A percentile compares a stretch with the other conserved stretches of the same genome.
Conservation (phyloP, 768 basidiomycete genomes). For the Rhodocollybia butyracea region DNA sequence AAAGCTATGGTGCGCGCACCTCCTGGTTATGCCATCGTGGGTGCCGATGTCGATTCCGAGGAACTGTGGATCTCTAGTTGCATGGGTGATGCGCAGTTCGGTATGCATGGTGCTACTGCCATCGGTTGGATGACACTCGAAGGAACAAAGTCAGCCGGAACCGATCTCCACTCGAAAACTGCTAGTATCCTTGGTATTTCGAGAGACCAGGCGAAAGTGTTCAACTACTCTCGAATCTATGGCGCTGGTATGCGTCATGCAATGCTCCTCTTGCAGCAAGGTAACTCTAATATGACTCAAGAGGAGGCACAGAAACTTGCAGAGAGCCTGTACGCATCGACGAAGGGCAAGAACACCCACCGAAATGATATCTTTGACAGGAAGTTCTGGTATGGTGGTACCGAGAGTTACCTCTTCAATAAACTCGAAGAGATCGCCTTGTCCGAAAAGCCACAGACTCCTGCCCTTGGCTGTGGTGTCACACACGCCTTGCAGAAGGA, state of each 20-base stretch:
- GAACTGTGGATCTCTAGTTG: constrained; percentile 99
- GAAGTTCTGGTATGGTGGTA: constrained; percentile 96
- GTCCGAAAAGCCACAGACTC: constrained; percentile 83
- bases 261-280: constrained; percentile 79
- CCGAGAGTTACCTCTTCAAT: constrained; percentile 96
- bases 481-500: constrained; percentile 92
- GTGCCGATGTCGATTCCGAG: constrained; percentile 98
- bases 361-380: constrained; percentile 69
- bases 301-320: constrained; percentile 80
- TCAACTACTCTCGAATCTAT: constrained; percentile 98
- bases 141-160: constrained; percentile 91
- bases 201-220: constrained; percentile 94
- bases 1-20: constrained; percentile 98
- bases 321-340: constrained; percentile 82
- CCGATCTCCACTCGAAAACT: constrained; percentile 96
- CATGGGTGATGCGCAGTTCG: constrained; percentile 98
- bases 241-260: constrained; percentile 98
- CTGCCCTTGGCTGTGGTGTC: constrained; percentile 90
- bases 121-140: constrained; percentile 99
- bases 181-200: constrained; percentile 91
- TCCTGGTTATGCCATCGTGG: constrained; percentile 89
- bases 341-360: constrained; percentile 89
- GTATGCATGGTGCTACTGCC: constrained; percentile 92
- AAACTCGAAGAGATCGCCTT: constrained; percentile 93
- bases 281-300: constrained; percentile 73